Evolutionary conservation across 345 rosid species (phyloP).

Genomic region (Populus deltoides): DNA sequence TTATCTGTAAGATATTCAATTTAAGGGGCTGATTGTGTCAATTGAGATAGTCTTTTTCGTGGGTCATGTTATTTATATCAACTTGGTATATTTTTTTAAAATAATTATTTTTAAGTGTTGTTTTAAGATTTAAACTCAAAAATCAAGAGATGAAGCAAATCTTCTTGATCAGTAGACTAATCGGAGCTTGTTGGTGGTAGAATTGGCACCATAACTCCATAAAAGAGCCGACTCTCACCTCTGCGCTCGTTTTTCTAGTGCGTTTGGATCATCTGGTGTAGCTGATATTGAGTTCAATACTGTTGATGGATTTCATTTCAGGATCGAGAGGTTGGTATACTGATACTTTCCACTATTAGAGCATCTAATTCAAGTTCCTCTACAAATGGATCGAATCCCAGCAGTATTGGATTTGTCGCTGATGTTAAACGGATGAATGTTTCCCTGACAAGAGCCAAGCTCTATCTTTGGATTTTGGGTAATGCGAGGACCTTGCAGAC

Average conservation of each 20-base stretch:
- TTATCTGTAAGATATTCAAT: too few relatives aligned
- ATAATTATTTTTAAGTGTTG: too few relatives aligned
- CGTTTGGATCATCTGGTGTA: conserved; percentile 69
- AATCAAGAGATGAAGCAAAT: too few relatives aligned
- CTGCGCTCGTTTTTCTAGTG: conserved; percentile 66
- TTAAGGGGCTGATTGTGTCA: too few relatives aligned
- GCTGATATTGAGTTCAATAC: conserved; percentile 91
- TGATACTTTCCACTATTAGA: conserved; percentile 90
- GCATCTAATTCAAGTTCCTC: conserved; percentile 50
- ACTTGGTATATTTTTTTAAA: too few relatives aligned
- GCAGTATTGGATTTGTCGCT: conserved; percentile 87
- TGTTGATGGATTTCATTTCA: conserved; percentile 98
- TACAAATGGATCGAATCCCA: conserved; percentile 37
- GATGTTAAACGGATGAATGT: conserved; percentile 96
- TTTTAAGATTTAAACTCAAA: too few relatives aligned
- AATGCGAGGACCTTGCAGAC: conserved; percentile 71
- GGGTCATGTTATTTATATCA: too few relatives aligned
- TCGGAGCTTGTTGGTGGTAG: conserved; percentile 74
- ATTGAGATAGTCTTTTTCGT: too few relatives aligned
- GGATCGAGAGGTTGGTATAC: conserved; percentile 88
- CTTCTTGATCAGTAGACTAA: conserved; percentile 26
- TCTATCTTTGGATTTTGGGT: conserved; percentile 93
- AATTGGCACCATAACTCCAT: conserved; percentile 87
- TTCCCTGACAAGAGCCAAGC: conserved; percentile 88
- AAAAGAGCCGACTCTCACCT: conserved; percentile 75